Evolutionary conservation across 148 eudicot species (phyloP).

Genomic region (Rheum nobile): DNA sequence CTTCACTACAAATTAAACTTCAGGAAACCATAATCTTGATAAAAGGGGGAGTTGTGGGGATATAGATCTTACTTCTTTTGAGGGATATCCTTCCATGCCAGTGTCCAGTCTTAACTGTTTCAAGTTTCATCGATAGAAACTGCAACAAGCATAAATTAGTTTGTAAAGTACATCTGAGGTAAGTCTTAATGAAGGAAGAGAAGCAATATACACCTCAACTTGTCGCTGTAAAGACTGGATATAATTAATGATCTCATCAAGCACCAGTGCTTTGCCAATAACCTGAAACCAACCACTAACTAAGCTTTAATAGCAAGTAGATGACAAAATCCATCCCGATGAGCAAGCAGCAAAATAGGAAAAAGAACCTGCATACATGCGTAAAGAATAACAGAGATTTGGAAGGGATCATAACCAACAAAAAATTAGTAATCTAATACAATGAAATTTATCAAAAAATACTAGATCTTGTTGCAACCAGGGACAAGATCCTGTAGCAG

Average conservation of each 20-base stretch:
- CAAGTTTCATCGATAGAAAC: constrained; percentile 68
- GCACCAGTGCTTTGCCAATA: constrained; percentile 60
- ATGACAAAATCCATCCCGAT: neutral
- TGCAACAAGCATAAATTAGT: constrained; percentile 13
- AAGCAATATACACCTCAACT: constrained; percentile 41
- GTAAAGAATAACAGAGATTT: neutral
- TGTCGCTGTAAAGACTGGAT: constrained; percentile 59
- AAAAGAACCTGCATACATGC: neutral
- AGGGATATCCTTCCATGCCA: constrained; percentile 34
- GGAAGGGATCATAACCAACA: neutral
- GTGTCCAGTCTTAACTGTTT: constrained; percentile 40
- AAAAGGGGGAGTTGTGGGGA: neutral
- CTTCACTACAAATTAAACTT: neutral
- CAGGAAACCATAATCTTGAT: neutral
- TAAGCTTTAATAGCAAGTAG: neutral
- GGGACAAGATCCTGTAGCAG: constrained; percentile 57
- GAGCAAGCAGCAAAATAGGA: neutral
- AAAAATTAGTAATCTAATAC: neutral
- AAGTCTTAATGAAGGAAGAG: neutral
- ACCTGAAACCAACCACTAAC: constrained; percentile 29
- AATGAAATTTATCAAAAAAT: neutral
- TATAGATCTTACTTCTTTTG: constrained; percentile 38
- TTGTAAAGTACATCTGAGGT: neutral
- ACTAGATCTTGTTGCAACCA: constrained; percentile 38
- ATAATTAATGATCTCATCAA: constrained; percentile 67